phyloP scores from a whole-genome alignment of 2,329 filamentous ascomycete species.

The Pyrenochaeta sp. region DNA sequence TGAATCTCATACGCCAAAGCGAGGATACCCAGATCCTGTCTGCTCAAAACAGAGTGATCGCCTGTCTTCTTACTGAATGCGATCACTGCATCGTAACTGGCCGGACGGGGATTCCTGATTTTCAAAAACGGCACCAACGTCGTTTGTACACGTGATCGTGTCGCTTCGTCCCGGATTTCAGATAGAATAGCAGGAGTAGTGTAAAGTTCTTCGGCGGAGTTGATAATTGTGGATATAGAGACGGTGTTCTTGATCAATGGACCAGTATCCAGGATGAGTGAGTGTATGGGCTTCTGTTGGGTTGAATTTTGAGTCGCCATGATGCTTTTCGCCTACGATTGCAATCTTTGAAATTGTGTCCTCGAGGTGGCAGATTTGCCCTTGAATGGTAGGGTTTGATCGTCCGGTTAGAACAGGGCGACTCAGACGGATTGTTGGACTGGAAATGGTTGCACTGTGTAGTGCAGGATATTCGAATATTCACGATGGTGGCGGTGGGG shows the following conservation, averaged over 20 bases:
- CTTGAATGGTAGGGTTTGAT: background rate
- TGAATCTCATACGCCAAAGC: slow-evolving; percentile 95
- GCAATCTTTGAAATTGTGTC: background rate
- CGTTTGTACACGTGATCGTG: slow-evolving; percentile 81
- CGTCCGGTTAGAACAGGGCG: too few species aligned
- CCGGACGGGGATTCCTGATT: slow-evolving; percentile 74
- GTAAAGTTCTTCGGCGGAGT: slow-evolving; percentile 68
- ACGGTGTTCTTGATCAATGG: slow-evolving; percentile 95
- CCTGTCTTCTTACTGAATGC: slow-evolving; percentile 90
- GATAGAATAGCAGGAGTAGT: slow-evolving; percentile 85
- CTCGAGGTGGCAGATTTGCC: background rate
- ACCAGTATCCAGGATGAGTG: slow-evolving; percentile 87
- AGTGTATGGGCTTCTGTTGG: slow-evolving; percentile 73
- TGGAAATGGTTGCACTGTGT: background rate
- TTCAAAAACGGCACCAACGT: slow-evolving; percentile 85
- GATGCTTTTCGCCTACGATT: too few species aligned
- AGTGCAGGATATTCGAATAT: slow-evolving; percentile 21
- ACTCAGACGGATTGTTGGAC: too few species aligned
- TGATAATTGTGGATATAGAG: slow-evolving; percentile 79
- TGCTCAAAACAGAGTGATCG: slow-evolving; percentile 85
- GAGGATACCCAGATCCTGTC: slow-evolving; percentile 86
- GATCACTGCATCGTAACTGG: slow-evolving; percentile 79
- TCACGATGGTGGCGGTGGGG: slow-evolving; percentile 27
- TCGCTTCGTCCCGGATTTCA: slow-evolving; percentile 86
- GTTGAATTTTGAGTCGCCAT: slow-evolving; percentile 33